These are phyloP conservation scores for Endotrypanum monterogeii DNA, from an alignment of 208 protist species.

Conservation along the genomic window DNA sequence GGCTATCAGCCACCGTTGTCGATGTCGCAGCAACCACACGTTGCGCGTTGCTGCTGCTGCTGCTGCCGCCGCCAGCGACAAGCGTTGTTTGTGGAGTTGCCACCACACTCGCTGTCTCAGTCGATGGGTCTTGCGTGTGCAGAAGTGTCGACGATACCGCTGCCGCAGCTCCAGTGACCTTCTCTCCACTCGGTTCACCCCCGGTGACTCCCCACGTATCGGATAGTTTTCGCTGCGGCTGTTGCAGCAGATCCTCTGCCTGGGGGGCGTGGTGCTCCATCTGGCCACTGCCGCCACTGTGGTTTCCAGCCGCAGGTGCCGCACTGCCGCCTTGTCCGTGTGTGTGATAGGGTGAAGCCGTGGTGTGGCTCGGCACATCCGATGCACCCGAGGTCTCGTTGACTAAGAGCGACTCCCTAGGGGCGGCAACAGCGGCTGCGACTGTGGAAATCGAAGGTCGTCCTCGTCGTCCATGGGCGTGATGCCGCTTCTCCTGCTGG, in stretches of 20 bases:
- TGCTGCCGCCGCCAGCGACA: not conserved
- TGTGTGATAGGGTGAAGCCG: conserved; percentile 13
- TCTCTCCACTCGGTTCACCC: not conserved
- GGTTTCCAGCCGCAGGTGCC: not conserved
- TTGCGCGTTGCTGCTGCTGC: not conserved
- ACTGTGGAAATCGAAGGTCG: not conserved
- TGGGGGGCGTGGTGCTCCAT: not conserved
- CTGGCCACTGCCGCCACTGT: not conserved
- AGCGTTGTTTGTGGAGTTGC: not conserved
- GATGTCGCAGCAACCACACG: not conserved
- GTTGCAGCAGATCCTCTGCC: not conserved
- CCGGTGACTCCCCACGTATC: conserved; percentile 10
- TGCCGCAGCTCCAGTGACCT: not conserved
- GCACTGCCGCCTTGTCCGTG: conserved; percentile 6
- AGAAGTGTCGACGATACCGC: not conserved
- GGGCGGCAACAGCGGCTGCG: not conserved
- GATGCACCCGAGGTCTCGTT: not conserved
- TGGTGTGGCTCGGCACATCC: not conserved
- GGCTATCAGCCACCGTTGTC: not conserved
- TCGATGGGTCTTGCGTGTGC: not conserved
- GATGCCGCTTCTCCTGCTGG: conserved; percentile 17
- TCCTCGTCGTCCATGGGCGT: not conserved
- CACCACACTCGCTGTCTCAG: not conserved
- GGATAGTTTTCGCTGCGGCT: conserved; percentile 2
- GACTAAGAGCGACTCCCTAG: not conserved